Evolutionary conservation across 192 early-diverging fungal genomes (phyloP).

Genomic region (Mycoemilia scoparia): DNA sequence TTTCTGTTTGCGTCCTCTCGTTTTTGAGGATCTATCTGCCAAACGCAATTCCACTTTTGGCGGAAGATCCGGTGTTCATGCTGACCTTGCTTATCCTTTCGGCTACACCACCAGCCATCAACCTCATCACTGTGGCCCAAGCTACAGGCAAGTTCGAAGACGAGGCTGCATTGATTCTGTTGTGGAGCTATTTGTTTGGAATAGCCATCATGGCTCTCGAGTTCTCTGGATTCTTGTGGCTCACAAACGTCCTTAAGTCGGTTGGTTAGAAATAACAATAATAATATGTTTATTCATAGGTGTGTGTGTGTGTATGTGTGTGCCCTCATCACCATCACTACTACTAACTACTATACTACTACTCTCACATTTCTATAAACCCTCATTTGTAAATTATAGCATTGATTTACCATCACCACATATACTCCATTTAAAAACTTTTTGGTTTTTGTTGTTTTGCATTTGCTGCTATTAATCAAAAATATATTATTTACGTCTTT

Average conservation of each 20-base stretch:
- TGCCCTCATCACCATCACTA: too few species aligned
- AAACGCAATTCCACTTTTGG: slow-evolving; percentile 23
- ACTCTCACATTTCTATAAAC: too few species aligned
- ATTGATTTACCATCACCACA: too few species aligned
- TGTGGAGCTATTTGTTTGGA: slow-evolving; percentile 42
- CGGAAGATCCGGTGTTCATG: slow-evolving; percentile 43
- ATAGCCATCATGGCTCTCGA: slow-evolving; percentile 23
- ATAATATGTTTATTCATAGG: too few species aligned
- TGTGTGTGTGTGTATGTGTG: too few species aligned
- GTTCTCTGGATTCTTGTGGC: slow-evolving; percentile 27
- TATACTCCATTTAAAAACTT: too few species aligned
- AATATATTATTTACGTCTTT: too few species aligned
- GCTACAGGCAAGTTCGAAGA: slow-evolving; percentile 49
- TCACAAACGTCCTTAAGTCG: slow-evolving; percentile 15
- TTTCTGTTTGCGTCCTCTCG: slow-evolving; percentile 18
- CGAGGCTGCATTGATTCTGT: slow-evolving; percentile 44
- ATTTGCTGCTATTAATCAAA: too few species aligned
- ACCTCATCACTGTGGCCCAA: slow-evolving; percentile 48
- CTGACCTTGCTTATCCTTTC: slow-evolving; percentile 41
- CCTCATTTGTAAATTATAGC: too few species aligned
- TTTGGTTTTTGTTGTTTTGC: too few species aligned
- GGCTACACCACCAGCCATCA: slow-evolving; percentile 49
- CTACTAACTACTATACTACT: too few species aligned
- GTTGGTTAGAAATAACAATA: too few species aligned
- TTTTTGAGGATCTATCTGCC: slow-evolving; percentile 19